phyloP scores from a whole-genome alignment of 441 rosid species.

The Codiaeum variegatum region DNA sequence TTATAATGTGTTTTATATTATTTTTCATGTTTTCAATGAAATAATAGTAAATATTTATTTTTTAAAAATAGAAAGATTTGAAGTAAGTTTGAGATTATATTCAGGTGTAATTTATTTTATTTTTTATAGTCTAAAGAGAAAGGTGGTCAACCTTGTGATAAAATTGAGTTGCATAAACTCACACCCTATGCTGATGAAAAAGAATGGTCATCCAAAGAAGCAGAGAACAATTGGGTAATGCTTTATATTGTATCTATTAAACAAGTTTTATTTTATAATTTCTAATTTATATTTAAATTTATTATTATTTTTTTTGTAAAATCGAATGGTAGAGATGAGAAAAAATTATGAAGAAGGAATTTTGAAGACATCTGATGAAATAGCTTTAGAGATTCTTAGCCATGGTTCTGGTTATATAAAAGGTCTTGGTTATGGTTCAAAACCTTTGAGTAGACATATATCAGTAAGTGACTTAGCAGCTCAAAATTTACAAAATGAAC shows the following conservation, averaged over 20 bases:
- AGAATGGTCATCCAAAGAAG: neutral
- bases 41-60: too few relatives aligned
- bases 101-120: too few relatives aligned
- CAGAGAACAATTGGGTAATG: neutral
- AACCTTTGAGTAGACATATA: neutral
- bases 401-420: neutral
- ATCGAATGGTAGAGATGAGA: neutral
- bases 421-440: neutral
- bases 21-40: too few relatives aligned
- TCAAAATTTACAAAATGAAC: neutral
- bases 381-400: neutral
- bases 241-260: neutral
- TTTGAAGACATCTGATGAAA: neutral
- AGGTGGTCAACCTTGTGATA: too few relatives aligned
- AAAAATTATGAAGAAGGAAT: neutral
- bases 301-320: neutral
- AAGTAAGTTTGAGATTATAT: too few relatives aligned
- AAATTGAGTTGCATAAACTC: neutral
- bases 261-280: neutral
- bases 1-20: too few relatives aligned
- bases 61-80: too few relatives aligned
- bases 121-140: neutral
- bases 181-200: neutral
- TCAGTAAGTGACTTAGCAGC: neutral
- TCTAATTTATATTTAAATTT: neutral